phyloP scores from a whole-genome alignment of 257 asterid genomes.

The Solanum virginianum region DNA sequence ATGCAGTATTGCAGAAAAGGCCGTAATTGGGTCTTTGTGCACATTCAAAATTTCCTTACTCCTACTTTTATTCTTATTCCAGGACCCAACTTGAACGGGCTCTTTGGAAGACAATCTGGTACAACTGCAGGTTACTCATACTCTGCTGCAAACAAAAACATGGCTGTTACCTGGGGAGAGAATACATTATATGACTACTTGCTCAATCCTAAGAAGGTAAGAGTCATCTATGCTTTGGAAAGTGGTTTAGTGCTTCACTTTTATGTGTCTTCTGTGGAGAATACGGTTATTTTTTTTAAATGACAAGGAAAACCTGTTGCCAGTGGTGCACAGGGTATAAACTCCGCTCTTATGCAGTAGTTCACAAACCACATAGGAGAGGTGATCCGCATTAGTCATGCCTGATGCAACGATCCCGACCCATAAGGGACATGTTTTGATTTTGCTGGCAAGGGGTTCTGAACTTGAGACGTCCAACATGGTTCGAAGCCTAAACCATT shows the following conservation, averaged over 20 bases:
- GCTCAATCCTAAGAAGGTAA: slow-evolving; percentile 90
- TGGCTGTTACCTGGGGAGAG: slow-evolving; percentile 89
- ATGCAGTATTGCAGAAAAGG: neutral
- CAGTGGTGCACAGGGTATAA: no score
- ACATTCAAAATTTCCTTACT: neutral
- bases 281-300: no score
- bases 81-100: slow-evolving; percentile 95
- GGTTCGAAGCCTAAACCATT: no score
- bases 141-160: slow-evolving; percentile 82
- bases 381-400: no score
- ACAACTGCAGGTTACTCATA: slow-evolving; percentile 91
- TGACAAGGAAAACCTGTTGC: no score
- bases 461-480: no score
- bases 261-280: neutral
- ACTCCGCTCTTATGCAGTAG: no score
- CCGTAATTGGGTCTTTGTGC: neutral
- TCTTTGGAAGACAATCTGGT: slow-evolving; percentile 89
- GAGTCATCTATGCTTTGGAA: neutral
- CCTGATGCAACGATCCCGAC: no score
- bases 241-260: neutral
- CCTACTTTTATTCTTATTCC: neutral
- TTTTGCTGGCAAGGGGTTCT: no score
- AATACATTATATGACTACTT: slow-evolving; percentile 79
- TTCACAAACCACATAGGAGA: no score
- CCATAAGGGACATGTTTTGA: no score